Conservation (phyloP, 768 basidiomycete genomes). For the Collybiopsis confluens region DNA sequence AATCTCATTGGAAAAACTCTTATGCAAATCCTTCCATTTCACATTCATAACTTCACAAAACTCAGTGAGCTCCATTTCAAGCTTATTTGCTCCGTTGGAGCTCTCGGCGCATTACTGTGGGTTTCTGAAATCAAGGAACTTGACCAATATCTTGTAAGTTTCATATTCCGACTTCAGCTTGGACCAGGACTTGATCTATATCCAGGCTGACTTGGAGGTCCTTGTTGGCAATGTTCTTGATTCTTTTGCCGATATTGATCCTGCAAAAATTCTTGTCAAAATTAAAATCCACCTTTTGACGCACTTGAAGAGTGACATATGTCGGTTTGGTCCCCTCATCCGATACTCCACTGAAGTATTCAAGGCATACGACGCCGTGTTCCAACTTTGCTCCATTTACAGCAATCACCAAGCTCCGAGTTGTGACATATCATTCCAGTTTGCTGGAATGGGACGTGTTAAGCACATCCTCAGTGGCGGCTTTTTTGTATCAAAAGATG, state of each 20-base stretch:
- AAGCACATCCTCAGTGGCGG: slow-evolving; percentile 31
- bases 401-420: slow-evolving; percentile 34
- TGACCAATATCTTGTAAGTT: slow-evolving; percentile 29
- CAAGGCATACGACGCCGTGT: slow-evolving; percentile 36
- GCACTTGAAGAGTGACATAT: slow-evolving; percentile 24
- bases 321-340: slow-evolving; percentile 28
- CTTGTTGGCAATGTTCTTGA: slow-evolving; percentile 17
- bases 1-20: slow-evolving; percentile 36
- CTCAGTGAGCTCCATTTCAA: slow-evolving; percentile 16
- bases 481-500: slow-evolving; percentile 16
- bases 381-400: slow-evolving; percentile 27
- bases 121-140: slow-evolving; percentile 31
- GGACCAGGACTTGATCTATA: background rate
- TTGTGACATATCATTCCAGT: slow-evolving; percentile 24
- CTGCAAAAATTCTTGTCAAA: slow-evolving; percentile 21
- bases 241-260: slow-evolving; percentile 20
- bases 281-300: slow-evolving; percentile 28
- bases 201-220: slow-evolving; percentile 14
- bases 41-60: slow-evolving; percentile 29
- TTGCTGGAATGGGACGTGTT: slow-evolving; percentile 22
- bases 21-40: slow-evolving; percentile 32
- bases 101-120: slow-evolving; percentile 36
- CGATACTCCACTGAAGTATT: slow-evolving; percentile 31
- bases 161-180: background rate
- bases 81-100: slow-evolving; percentile 27